Evolutionary conservation across 2,329 filamentous ascomycete species (phyloP).

Genomic region (Fusarium virguliforme): DNA sequence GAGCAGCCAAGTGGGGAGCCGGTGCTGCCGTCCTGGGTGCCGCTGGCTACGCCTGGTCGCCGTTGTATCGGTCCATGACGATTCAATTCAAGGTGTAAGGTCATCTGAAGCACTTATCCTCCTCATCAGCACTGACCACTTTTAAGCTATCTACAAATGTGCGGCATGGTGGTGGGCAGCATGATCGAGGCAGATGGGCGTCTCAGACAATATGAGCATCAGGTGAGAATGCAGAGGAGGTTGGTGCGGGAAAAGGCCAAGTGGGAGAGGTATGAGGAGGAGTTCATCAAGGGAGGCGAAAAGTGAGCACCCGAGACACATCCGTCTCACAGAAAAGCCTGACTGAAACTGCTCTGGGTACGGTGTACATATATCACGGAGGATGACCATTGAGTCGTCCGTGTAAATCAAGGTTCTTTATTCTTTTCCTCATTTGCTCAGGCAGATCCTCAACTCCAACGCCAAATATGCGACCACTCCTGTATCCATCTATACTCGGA

Average conservation of each 20-base stretch:
- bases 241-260: conserved; percentile 76
- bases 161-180: conserved; percentile 84
- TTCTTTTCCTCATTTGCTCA: conserved; percentile 39
- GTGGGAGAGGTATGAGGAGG: conserved; percentile 78
- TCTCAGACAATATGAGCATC: conserved; percentile 77
- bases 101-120: background rate
- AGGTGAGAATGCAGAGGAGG: conserved; percentile 76
- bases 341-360: conserved; percentile 28
- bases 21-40: conserved; percentile 74
- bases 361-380: conserved; percentile 40
- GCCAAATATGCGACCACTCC: conserved; percentile 33
- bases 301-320: conserved; percentile 45
- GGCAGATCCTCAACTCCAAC: conserved; percentile 43
- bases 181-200: conserved; percentile 83
- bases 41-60: conserved; percentile 75
- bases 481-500: conserved; percentile 64
- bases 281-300: conserved; percentile 65
- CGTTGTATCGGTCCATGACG: conserved; percentile 80
- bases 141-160: conserved; percentile 84
- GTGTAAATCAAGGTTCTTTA: conserved; percentile 43
- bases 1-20: conserved; percentile 82
- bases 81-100: conserved; percentile 84
- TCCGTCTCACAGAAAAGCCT: conserved; percentile 18
- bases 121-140: conserved; percentile 17
- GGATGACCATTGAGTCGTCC: conserved; percentile 37